Conservation (phyloP, 2,329 filamentous ascomycete species). For the Thermoascus crustaceus region DNA sequence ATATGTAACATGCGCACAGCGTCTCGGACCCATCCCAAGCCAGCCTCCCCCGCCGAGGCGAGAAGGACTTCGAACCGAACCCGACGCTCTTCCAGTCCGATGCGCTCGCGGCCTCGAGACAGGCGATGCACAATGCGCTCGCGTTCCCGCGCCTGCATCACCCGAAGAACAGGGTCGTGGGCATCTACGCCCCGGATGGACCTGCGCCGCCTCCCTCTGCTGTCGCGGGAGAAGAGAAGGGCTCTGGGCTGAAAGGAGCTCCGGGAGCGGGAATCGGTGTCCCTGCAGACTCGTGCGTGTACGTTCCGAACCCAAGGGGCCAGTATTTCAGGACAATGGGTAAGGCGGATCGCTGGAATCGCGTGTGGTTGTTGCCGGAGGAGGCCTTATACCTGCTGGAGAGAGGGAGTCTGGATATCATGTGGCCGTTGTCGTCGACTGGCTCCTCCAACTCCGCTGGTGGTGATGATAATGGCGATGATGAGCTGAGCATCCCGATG, state of each 20-base stretch:
- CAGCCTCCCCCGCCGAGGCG: constrained; percentile 74
- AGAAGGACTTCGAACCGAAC: constrained; percentile 96
- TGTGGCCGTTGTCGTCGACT: constrained; percentile 57
- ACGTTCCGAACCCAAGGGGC: constrained; percentile 64
- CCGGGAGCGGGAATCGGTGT: constrained; percentile 14
- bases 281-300: constrained; percentile 42
- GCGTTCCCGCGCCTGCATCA: constrained; percentile 66
- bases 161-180: constrained; percentile 58
- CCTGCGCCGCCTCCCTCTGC: constrained; percentile 14
- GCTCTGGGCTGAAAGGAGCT: constrained; percentile 6
- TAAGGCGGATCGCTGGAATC: constrained; percentile 54
- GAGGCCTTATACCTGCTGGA: constrained; percentile 87
- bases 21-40: constrained; percentile 25
- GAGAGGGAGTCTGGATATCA: constrained; percentile 75
- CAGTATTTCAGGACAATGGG: constrained; percentile 71
- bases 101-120: constrained; percentile 69
- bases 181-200: constrained; percentile 62
- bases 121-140: constrained; percentile 83
- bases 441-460: constrained; percentile 13
- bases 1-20: constrained; percentile 12
- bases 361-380: constrained; percentile 79
- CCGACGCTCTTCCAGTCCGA: constrained; percentile 73
- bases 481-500: constrained; percentile 66
- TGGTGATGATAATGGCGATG: constrained; percentile 38
- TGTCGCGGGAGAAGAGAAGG: constrained; percentile 7